Base-by-base conservation (phyloP, 148 eudicot species). In the Mesembryanthemum crystallinum region DNA sequence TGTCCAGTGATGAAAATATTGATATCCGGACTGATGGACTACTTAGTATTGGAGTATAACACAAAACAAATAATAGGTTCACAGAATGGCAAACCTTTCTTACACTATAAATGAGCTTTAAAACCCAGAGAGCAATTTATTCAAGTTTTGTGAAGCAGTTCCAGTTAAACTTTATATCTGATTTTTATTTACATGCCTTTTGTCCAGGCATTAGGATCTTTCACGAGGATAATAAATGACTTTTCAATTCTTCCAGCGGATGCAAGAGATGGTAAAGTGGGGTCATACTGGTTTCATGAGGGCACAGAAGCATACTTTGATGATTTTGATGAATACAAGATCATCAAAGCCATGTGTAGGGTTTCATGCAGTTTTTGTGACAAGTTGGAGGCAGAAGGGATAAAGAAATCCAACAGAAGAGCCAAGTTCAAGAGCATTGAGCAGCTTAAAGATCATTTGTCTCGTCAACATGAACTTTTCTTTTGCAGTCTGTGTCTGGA, bases 321-420 rank as follows among this genome's bases (percentile, higher is more conserved):
- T 76, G 97, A 94, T 82, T 81, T 82, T 69, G 91, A 91, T 67
- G 90, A 86, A 64, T 94, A 90, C 85, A 94, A 87, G 86, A 86
- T 85, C 85, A 86, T 94, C 86, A 89, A 85, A 82, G 92, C 94
- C n/a, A 91, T 94, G 97, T 91, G 97, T 81, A 90, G 77, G 88
- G 89, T 94, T 66, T 91, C 98, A 12, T 94, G 98, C 83, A 85
- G 85, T 24, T 80, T 79, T 21, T 91, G 98, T 81, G 98, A 94
- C 80, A 91, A 87, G 68, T 59, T 75, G 78, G 89, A 85, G 54
- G 89, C 80, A 54, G 82, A 79, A 60, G 75, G 87, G 12, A 74
- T 62, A 63, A 86, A 78, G 76, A 85, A 71, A 17, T 66, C 89
- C 27, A 91, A 80, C 78, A 86, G 88, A 79, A 82, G 78, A 27